Base-by-base conservation (phyloP, 2,329 filamentous ascomycete species). In the Beauveria scarabaeidicola region DNA sequence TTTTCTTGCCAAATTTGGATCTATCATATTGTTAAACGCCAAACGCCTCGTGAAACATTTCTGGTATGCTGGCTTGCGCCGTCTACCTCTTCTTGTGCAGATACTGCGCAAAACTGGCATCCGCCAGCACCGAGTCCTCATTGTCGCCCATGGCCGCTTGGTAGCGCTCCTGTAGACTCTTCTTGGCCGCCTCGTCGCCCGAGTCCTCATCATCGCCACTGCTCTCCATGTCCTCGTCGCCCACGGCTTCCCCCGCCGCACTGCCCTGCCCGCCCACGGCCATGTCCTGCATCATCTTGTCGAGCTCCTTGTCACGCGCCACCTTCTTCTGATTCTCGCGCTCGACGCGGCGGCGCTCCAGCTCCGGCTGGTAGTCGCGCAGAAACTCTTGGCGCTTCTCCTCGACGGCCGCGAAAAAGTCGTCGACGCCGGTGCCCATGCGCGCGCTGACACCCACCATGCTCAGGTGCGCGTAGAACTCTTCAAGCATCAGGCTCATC, bases 401-500 rank as follows among this genome's bases (percentile, higher is more conserved):
- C 64, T 88, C 81, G 1, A 99, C 92, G 0, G 93, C 91, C 46
- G 85, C 83, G 71, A 99, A 97, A 74, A 99, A 99, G 25, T 96
- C 91, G 61, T 95, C 89, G 36, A 99, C 84, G 3, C 94, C 95
- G 0, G 89, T 87, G 23, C 94, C 94, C 0, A 93, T 90, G 84
- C 96, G 93, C 8, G 91, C 89, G 65, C 90, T 96, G 13, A 99
- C 95, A 0, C 88, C 91, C 0, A 99, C 93, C 9, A 99, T 90
- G 69, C 85, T 95, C 38, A 99, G 78, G 69, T 97, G 91, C 43
- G 90, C 87, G 74, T 99, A 99, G 70, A 99, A 99, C 72, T 99
- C 94, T 69, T 99, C 94, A 38, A 99, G 79, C 82, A 99, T 91
- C 63, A 97, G 78, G 69, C 91, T 96, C 94, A 99, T 99, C 69